These are phyloP conservation scores for Penicillium mononematosum DNA, from an alignment of 495 filamentous ascomycete genomes.

Conservation along the genomic window DNA sequence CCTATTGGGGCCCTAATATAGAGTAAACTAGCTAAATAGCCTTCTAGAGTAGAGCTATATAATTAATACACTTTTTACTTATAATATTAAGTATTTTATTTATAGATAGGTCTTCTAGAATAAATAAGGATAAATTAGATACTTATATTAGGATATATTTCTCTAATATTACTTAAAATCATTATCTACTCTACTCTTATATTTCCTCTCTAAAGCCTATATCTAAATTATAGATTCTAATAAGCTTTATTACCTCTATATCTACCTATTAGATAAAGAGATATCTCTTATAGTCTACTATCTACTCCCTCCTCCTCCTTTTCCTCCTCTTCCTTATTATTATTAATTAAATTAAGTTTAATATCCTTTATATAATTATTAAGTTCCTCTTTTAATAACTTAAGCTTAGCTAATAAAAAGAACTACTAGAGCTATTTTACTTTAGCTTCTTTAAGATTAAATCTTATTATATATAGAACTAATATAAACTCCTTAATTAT, in stretches of 20 bases:
- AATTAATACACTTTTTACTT: too few relatives aligned
- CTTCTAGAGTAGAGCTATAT: too few relatives aligned
- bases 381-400: neutral
- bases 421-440: neutral
- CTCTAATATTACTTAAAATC: neutral
- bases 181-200: neutral
- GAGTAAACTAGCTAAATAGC: too few relatives aligned
- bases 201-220: neutral
- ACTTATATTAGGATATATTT: neutral
- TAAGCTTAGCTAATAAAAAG: neutral
- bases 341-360: slow-evolving; percentile 5
- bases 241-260: neutral
- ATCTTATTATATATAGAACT: slow-evolving; percentile 5
- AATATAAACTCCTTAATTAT: neutral
- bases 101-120: slow-evolving; percentile 1
- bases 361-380: neutral
- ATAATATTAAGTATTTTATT: slow-evolving; percentile 4
- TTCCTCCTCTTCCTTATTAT: neutral
- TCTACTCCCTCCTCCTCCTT: neutral
- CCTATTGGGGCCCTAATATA: too few relatives aligned
- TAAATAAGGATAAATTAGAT: neutral
- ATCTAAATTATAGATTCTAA: neutral
- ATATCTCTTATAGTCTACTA: neutral
- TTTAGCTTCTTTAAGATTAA: neutral
- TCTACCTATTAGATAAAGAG: slow-evolving; percentile 2